Percentiles rank a stretch among this genome's conserved stretches.
phyloP scores from a whole-genome alignment of 345 rosid genomes.

The Populus davidiana region DNA sequence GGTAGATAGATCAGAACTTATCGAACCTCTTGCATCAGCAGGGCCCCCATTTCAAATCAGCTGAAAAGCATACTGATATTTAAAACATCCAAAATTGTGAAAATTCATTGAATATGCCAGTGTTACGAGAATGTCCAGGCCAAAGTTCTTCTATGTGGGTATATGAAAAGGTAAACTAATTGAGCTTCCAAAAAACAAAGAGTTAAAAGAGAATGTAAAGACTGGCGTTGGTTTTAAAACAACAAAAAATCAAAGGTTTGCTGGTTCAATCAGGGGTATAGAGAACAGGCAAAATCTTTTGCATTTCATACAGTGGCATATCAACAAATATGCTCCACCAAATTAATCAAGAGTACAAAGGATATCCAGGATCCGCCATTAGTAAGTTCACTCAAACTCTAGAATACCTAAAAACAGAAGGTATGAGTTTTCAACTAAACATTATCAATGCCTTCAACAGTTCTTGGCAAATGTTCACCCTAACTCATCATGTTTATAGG shows the following conservation, averaged over 20 bases:
- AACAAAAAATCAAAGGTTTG: neutral
- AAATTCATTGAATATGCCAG: neutral
- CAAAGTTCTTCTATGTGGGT: neutral
- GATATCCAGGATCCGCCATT: neutral
- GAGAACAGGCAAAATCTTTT: neutral
- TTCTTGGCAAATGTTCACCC: neutral
- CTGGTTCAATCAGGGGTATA: neutral
- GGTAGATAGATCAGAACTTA: neutral
- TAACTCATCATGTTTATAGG: neutral
- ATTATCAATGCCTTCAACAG: neutral
- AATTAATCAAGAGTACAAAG: neutral
- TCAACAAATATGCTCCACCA: no score
- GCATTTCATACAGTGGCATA: neutral
- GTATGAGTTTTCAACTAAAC: neutral
- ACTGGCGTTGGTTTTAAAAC: neutral
- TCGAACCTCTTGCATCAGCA: neutral
- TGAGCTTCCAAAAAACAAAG: neutral
- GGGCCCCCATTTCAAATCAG: neutral
- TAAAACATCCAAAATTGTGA: neutral
- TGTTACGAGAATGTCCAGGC: neutral
- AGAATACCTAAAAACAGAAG: neutral
- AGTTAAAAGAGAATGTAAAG: neutral
- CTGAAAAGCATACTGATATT: neutral
- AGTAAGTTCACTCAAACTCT: neutral
- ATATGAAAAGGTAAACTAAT: neutral